These are phyloP conservation scores for Pseudogymnoascus sp. DNA, from an alignment of 2,329 filamentous ascomycete genomes.

Conservation along the genomic window DNA sequence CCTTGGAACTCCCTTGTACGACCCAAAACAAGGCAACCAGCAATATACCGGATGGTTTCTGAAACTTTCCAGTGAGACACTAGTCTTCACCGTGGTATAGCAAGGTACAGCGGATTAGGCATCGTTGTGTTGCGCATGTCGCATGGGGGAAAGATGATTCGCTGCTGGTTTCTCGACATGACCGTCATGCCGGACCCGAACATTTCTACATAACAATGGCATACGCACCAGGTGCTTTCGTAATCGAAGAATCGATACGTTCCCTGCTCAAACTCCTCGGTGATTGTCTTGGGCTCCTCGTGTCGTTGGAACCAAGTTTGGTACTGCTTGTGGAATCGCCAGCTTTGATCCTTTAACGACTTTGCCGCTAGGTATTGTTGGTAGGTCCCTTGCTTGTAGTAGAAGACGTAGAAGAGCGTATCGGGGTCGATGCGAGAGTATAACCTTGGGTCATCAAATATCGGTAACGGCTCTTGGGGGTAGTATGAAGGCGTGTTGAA, in stretches of 20 bases:
- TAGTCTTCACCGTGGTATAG: conserved; percentile 8
- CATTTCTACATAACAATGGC: conserved; percentile 7
- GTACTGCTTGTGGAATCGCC: conserved; percentile 99
- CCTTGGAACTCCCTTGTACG: not conserved
- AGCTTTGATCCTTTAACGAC: conserved; percentile 95
- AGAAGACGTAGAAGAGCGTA: conserved; percentile 97
- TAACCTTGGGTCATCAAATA: conserved; percentile 83
- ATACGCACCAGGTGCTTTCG: conserved; percentile 87
- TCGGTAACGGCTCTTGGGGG: conserved; percentile 81
- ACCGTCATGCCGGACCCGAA: conserved; percentile 11
- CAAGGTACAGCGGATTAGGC: not conserved
- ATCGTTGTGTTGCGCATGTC: not conserved
- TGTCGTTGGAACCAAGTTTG: conserved; percentile 99
- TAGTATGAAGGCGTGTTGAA: conserved; percentile 76
- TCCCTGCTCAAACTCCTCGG: conserved; percentile 96
- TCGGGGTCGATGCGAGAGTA: conserved; percentile 90
- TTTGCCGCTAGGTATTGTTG: conserved; percentile 94
- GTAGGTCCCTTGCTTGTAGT: conserved; percentile 93
- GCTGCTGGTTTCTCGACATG: not conserved
- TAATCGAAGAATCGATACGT: conserved; percentile 99
- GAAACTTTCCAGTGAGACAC: conserved; percentile 11
- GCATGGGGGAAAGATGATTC: not conserved
- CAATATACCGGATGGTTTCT: not conserved
- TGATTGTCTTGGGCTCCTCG: conserved; percentile 97
- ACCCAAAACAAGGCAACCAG: not conserved